Evolutionary conservation across 2,329 filamentous ascomycete species (phyloP), one percentile per base, ranked within the genome.

Genomic region (Claviceps maximensis): DNA sequence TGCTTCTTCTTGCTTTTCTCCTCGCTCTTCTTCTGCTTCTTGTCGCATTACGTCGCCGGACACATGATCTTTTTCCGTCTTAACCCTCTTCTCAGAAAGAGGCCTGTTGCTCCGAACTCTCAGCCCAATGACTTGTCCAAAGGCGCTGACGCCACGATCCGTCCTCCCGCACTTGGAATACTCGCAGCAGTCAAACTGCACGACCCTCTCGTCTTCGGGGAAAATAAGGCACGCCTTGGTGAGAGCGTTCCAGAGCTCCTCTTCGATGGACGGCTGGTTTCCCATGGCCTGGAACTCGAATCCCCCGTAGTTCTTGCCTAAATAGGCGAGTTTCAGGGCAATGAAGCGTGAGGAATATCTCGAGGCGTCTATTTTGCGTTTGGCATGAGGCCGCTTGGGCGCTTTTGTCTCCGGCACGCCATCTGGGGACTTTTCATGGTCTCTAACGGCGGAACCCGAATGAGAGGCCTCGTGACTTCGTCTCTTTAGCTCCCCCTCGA

Each of bases 121-220:
- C 42, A 98, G 71, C 0, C 83, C 86, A 62, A 98, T 82, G 54
- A 98, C 93, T 72, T 98, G 93, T 0, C 93, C 93, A 71, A 98
- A 98, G 3, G 93, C 90, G 68, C 89, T 96, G 38, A 98, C 93
- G 13, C 93, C 93, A 52, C 83, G 78, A 66, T 98, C 93, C 19
- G 93, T 98, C 57, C 93, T 78, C 2, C 93, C 93, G 63, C 91
- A 96, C 68, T 98, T 98, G 38, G 87, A 89, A 68, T 97, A 98
- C 56, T 95, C 87, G 67, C 83, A 90, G 8, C 84, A 83, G 36
- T 87, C 82, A 78, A 89, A 95, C 67, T 87, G 84, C 27, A 96
- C 74, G 51, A 78, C 70, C 10, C 80, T 74, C 19, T 74, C 74
- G 59, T 75, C 74, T 54, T 78, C 71, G 17, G 89, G 87, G 56